Evolutionary conservation across 805 yeast genomes (phyloP).

Genomic region (Wickerhamiella cacticola): DNA sequence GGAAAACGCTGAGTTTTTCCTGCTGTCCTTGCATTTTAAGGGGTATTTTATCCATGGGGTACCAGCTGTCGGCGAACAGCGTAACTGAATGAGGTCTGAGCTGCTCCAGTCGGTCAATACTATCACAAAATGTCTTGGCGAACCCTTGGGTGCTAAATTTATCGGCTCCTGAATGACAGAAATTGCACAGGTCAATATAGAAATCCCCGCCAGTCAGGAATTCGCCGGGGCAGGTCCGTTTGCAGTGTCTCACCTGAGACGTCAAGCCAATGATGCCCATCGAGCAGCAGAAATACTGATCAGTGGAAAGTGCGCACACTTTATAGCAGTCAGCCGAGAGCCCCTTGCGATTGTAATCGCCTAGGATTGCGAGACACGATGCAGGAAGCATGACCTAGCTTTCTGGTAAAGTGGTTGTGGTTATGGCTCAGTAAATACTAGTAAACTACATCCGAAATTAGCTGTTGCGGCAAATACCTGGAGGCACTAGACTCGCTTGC

Average conservation of each 20-base stretch:
- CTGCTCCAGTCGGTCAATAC: neutral
- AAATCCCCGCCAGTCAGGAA: neutral
- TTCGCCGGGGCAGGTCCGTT: neutral
- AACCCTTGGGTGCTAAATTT: neutral
- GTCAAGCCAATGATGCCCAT: slow-evolving; percentile 9
- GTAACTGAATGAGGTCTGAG: slow-evolving; percentile 2
- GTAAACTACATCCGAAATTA: no score
- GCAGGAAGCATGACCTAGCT: no score
- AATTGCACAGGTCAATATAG: slow-evolving; percentile 10
- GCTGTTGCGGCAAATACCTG: no score
- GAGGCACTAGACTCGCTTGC: no score
- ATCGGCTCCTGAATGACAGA: slow-evolving; percentile 1
- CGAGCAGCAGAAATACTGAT: no score
- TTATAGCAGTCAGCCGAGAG: no score
- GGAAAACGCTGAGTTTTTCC: neutral
- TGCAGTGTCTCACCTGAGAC: neutral
- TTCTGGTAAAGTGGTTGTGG: no score
- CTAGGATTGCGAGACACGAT: no score
- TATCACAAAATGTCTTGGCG: neutral
- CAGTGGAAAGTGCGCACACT: no score
- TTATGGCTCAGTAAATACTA: no score
- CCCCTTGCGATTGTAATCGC: no score
- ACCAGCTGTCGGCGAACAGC: slow-evolving; percentile 5
- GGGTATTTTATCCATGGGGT: neutral
- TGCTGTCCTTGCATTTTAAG: neutral